phyloP scores from a whole-genome alignment of 441 rosid species.

The Eruca vesicaria region DNA sequence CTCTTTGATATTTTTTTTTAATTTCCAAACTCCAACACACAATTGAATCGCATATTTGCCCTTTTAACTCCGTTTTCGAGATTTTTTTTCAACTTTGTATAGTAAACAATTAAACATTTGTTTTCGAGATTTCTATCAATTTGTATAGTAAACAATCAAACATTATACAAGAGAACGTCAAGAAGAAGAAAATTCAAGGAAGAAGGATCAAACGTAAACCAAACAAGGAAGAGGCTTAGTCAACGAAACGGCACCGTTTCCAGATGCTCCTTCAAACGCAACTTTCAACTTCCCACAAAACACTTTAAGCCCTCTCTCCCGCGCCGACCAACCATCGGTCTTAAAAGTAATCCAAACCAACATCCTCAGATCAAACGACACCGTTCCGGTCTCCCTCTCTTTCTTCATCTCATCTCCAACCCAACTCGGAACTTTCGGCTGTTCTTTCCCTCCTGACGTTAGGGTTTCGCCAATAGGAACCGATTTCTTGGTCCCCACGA shows the following conservation, averaged over 20 bases:
- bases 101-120: background rate
- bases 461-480: constrained; percentile 12
- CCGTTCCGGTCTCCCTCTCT: constrained; percentile 35
- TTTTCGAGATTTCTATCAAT: background rate
- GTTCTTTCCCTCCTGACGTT: constrained; percentile 25
- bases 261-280: constrained; percentile 30
- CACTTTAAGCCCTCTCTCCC: constrained; percentile 37
- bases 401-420: constrained; percentile 39
- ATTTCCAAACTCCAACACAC: background rate
- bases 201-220: constrained; percentile 29
- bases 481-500: constrained; percentile 25
- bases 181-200: background rate
- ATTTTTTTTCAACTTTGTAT: background rate
- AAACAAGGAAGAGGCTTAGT: constrained; percentile 39
- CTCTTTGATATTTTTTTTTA: background rate
- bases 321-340: constrained; percentile 38
- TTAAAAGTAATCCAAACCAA: constrained; percentile 37
- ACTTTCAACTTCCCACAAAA: constrained; percentile 45
- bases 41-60: background rate
- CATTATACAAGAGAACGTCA: background rate
- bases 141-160: background rate
- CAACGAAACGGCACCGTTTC: constrained; percentile 36
- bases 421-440: constrained; percentile 28
- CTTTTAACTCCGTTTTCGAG: background rate
- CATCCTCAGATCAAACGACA: constrained; percentile 39